phyloP scores from a whole-genome alignment of 2,329 filamentous ascomycete species.

The Aureobasidium sp. region DNA sequence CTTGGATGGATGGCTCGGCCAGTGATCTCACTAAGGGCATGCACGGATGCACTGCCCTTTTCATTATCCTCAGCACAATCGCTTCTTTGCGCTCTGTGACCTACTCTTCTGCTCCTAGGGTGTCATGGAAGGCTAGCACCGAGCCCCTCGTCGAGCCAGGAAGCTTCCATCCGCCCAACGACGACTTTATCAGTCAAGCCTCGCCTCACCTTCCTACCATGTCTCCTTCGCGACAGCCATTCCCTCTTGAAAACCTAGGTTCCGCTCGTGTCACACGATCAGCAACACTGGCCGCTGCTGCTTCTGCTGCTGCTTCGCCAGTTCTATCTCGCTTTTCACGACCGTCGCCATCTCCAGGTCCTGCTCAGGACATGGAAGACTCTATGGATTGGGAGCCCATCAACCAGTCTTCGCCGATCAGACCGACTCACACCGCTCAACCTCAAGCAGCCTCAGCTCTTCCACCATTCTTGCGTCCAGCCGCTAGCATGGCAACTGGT shows the following conservation, averaged over 20 bases:
- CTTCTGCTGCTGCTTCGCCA: conserved; percentile 12
- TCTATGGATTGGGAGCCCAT: conserved; percentile 67
- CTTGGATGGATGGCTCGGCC: conserved; percentile 6
- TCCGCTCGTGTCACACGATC: conserved; percentile 17
- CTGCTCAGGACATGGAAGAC: conserved; percentile 33
- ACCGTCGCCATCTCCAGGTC: neutral
- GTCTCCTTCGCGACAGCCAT: conserved; percentile 17
- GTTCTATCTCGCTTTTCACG: conserved; percentile 17
- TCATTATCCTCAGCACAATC: conserved; percentile 37
- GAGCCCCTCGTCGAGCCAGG: conserved; percentile 14
- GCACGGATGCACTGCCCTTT: conserved; percentile 47
- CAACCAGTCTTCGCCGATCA: conserved; percentile 4
- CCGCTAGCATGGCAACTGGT: conserved; percentile 29
- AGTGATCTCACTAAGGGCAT: conserved; percentile 31
- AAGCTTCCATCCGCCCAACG: conserved; percentile 28
- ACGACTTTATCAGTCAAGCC: conserved; percentile 27
- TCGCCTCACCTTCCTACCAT: conserved; percentile 2
- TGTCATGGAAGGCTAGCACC: conserved; percentile 13
- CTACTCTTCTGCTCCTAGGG: conserved; percentile 1
- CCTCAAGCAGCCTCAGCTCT: conserved; percentile 12
- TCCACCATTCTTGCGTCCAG: conserved; percentile 46
- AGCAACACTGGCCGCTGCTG: conserved; percentile 5
- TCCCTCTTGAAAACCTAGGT: conserved; percentile 30
- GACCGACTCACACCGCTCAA: conserved; percentile 6
- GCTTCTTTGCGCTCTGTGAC: conserved; percentile 14